Conservation (phyloP, 345 rosid genomes). For the Lepidium didymum region DNA sequence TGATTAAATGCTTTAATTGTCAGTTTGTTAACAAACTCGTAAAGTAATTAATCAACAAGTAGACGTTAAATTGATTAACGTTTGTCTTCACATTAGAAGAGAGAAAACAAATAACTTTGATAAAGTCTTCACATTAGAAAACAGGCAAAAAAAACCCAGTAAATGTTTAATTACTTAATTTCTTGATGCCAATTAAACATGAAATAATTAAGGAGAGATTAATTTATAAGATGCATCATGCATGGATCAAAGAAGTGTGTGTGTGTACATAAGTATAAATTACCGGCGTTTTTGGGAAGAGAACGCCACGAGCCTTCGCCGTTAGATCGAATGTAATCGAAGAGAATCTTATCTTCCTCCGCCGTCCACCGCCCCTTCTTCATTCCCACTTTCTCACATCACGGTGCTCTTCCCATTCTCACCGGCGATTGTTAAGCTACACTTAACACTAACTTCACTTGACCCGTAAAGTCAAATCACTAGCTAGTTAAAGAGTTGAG, state of each 20-base stretch:
- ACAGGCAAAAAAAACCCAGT: too few species aligned
- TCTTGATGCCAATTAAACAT: not conserved
- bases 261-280: not conserved
- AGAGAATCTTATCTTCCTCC: constrained; percentile 18
- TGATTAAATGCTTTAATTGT: too few species aligned
- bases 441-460: too few species aligned
- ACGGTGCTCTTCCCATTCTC: constrained; percentile 23
- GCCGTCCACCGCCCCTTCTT: constrained; percentile 20
- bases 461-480: not conserved
- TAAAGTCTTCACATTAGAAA: too few species aligned
- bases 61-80: too few species aligned
- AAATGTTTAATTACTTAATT: not conserved
- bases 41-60: too few species aligned
- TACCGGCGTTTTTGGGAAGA: constrained; percentile 27
- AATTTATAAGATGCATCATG: constrained; percentile 21
- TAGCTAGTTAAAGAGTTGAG: not conserved
- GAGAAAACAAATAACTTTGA: too few species aligned
- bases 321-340: constrained; percentile 14
- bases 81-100: too few species aligned
- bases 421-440: too few species aligned
- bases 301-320: constrained; percentile 27
- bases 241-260: constrained; percentile 20
- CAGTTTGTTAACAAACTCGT: too few species aligned
- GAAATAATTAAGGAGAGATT: not conserved
- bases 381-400: constrained; percentile 23